phyloP scores from a whole-genome alignment of 495 filamentous ascomycete genomes.

The Daldinia grandis region DNA sequence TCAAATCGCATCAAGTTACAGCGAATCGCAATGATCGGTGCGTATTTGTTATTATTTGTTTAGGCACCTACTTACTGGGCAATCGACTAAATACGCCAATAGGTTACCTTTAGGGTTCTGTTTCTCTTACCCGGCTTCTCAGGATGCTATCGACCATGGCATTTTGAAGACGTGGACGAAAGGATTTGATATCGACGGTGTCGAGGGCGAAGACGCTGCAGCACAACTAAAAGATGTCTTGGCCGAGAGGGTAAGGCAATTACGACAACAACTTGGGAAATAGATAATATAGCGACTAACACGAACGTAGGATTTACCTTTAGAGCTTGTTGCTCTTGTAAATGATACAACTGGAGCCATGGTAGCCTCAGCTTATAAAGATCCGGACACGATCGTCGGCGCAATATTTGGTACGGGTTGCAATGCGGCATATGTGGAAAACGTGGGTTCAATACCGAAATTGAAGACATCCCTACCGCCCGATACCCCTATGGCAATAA shows the following conservation, averaged over 20 bases:
- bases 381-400: conserved; percentile 77
- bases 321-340: conserved; percentile 81
- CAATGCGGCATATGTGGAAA: conserved; percentile 90
- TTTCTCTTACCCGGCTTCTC: conserved; percentile 86
- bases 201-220: conserved; percentile 83
- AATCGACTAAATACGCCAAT: conserved; percentile 47
- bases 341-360: conserved; percentile 89
- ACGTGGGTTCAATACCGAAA: conserved; percentile 78
- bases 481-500: conserved; percentile 82
- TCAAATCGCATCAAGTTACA: conserved; percentile 66
- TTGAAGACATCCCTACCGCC: conserved; percentile 80
- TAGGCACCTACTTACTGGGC: not conserved
- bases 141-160: conserved; percentile 86
- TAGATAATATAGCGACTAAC: conserved; percentile 14
- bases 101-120: conserved; percentile 81
- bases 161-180: conserved; percentile 89
- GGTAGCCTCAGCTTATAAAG: conserved; percentile 84
- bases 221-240: conserved; percentile 77
- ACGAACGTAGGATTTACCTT: conserved; percentile 68
- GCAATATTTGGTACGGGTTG: conserved; percentile 90
- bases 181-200: conserved; percentile 86
- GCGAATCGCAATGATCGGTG: conserved; percentile 54
- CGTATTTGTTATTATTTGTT: conserved; percentile 49
- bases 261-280: not conserved
- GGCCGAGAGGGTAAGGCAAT: conserved; percentile 67